Conservation (phyloP, 768 basidiomycete genomes). For the Psilocybe tampanensis region DNA sequence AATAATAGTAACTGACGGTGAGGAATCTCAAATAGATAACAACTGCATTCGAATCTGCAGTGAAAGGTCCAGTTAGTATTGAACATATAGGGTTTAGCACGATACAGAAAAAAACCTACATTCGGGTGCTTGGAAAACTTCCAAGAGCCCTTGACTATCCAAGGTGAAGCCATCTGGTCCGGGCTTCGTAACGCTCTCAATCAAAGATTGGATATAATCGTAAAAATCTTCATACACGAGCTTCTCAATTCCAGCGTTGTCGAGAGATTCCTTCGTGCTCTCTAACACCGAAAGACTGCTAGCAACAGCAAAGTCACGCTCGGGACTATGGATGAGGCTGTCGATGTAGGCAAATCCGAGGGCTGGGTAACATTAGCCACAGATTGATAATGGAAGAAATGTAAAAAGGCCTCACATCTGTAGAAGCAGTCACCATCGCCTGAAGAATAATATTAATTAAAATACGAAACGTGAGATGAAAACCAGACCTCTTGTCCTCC, state of each 20-base stretch:
- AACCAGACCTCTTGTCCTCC: constrained; percentile 68
- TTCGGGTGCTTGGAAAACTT: constrained; percentile 55
- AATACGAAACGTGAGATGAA: neutral
- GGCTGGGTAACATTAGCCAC: constrained; percentile 44
- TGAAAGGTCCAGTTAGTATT: neutral
- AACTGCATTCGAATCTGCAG: constrained; percentile 66
- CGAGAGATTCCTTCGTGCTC: constrained; percentile 50
- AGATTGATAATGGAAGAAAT: neutral
- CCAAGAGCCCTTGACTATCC: constrained; percentile 41
- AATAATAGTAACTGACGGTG: constrained; percentile 46
- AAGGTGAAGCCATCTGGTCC: constrained; percentile 35
- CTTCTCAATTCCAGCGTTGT: constrained; percentile 61
- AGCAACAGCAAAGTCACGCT: constrained; percentile 48
- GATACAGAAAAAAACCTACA: constrained; percentile 32
- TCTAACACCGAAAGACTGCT: constrained; percentile 55
- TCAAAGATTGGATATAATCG: constrained; percentile 56
- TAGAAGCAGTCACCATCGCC: constrained; percentile 96
- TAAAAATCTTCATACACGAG: constrained; percentile 79
- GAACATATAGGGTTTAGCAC: neutral
- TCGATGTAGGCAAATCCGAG: constrained; percentile 83
- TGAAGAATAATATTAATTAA: constrained; percentile 18
- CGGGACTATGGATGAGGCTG: constrained; percentile 53
- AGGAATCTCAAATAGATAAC: constrained; percentile 81
- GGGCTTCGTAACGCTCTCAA: constrained; percentile 44
- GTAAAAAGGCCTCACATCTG: constrained; percentile 55